These are phyloP conservation scores for Cryphonectria naterciae DNA, from an alignment of 2,329 filamentous ascomycete genomes.

Conservation along the genomic window DNA sequence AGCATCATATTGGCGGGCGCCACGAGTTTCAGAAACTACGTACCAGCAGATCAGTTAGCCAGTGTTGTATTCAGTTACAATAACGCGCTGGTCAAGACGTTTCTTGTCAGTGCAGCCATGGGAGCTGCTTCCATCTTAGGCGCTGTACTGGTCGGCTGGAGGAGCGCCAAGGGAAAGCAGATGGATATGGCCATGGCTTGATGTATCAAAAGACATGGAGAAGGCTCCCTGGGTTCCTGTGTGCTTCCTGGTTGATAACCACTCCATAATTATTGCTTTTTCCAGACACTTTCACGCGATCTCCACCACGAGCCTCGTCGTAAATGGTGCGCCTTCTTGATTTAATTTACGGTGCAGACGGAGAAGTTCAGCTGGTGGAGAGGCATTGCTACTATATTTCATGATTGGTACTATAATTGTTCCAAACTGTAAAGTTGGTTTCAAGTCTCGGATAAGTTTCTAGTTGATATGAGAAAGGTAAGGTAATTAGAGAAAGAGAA, in stretches of 20 bases:
- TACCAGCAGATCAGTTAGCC: slow-evolving; percentile 30
- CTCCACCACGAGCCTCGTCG: too few relatives aligned
- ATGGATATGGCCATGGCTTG: slow-evolving; percentile 8
- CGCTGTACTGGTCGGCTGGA: slow-evolving; percentile 46
- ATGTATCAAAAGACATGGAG: neutral
- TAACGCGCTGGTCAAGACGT: slow-evolving; percentile 40
- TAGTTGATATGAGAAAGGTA: too few relatives aligned
- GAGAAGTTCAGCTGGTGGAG: too few relatives aligned
- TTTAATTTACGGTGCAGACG: too few relatives aligned
- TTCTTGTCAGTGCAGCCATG: slow-evolving; percentile 43
- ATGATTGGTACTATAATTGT: too few relatives aligned
- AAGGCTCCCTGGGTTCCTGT: too few relatives aligned
- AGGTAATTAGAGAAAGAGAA: too few relatives aligned
- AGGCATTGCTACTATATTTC: too few relatives aligned
- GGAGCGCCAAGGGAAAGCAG: slow-evolving; percentile 55
- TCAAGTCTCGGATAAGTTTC: too few relatives aligned
- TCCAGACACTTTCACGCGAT: too few relatives aligned
- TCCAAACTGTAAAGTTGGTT: too few relatives aligned
- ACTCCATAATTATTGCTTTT: neutral
- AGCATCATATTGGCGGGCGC: slow-evolving; percentile 36
- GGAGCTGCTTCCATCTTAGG: slow-evolving; percentile 42
- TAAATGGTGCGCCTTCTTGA: too few relatives aligned
- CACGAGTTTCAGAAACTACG: slow-evolving; percentile 31
- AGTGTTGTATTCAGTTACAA: slow-evolving; percentile 42
- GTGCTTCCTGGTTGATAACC: neutral